Percentiles rank a stretch among this genome's conserved stretches.
phyloP scores from a whole-genome alignment of 768 basidiomycete species.

The Pleurotus tuber-regium region DNA sequence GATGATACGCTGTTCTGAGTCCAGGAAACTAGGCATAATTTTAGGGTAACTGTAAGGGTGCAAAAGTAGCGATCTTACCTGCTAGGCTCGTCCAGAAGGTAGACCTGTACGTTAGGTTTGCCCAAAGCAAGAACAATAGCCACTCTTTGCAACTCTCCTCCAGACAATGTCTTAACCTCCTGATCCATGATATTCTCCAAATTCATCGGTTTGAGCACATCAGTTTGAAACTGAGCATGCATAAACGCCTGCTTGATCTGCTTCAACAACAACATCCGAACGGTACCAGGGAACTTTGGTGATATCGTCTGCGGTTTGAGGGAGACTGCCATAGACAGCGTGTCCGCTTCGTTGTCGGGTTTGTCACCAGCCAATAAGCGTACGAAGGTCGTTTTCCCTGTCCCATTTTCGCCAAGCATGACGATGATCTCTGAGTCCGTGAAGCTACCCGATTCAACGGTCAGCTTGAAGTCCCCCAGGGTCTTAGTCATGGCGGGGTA shows the following conservation, averaged over 20 bases:
- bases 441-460: constrained; percentile 85
- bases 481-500: constrained; percentile 99
- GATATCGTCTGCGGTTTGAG: constrained; percentile 99
- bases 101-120: constrained; percentile 81
- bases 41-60: not conserved
- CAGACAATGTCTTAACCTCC: constrained; percentile 96
- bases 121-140: constrained; percentile 91
- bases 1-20: constrained; percentile 99
- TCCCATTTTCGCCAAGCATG: constrained; percentile 99
- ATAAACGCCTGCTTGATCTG: constrained; percentile 94
- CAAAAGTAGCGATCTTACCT: constrained; percentile 43
- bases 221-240: constrained; percentile 99
- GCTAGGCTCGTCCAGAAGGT: constrained; percentile 94
- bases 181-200: constrained; percentile 95
- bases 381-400: constrained; percentile 98
- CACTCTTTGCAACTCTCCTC: constrained; percentile 97
- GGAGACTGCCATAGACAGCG: constrained; percentile 82
- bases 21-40: constrained; percentile 72
- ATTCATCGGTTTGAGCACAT: constrained; percentile 97
- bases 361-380: constrained; percentile 91
- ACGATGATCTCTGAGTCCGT: constrained; percentile 99
- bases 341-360: constrained; percentile 83
- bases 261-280: constrained; percentile 91
- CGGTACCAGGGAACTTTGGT: constrained; percentile 96
- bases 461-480: constrained; percentile 91